phyloP scores from a whole-genome alignment of 768 basidiomycete genomes.

The Kwoniella dendrophila region DNA sequence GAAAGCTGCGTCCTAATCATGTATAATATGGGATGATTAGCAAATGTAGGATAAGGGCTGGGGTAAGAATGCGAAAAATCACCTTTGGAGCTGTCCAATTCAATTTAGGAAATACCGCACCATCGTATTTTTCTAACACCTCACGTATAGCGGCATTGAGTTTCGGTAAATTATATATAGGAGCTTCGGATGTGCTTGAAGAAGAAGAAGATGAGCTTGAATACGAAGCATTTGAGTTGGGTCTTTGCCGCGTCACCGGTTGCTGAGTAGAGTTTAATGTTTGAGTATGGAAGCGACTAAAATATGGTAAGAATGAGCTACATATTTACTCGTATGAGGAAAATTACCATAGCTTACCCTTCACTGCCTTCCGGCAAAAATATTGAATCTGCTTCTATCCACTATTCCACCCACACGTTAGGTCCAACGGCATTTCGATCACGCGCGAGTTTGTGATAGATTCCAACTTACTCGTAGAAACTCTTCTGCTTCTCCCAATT shows the following conservation, averaged over 20 bases:
- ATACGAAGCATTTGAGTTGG: constrained; percentile 15
- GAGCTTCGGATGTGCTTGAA: constrained; percentile 27
- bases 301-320: not conserved
- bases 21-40: not conserved
- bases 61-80: constrained; percentile 33
- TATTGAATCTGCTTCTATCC: constrained; percentile 47
- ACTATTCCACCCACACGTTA: constrained; percentile 30
- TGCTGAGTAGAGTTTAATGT: not conserved
- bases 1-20: constrained; percentile 84
- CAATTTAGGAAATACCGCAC: constrained; percentile 89
- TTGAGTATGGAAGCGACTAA: not conserved
- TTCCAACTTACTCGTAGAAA: constrained; percentile 36
- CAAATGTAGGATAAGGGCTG: not conserved
- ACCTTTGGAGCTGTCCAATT: constrained; percentile 95
- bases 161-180: constrained; percentile 68
- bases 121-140: constrained; percentile 66
- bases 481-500: constrained; percentile 36
- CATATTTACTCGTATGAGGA: too few relatives aligned
- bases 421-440: not conserved
- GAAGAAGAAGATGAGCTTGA: constrained; percentile 19
- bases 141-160: constrained; percentile 73
- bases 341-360: constrained; percentile 18
- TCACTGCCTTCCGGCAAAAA: constrained; percentile 46
- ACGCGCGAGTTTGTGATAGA: not conserved
- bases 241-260: not conserved